phyloP scores from a whole-genome alignment of 192 early-diverging fungal species.

The Podochytrium sp. region DNA sequence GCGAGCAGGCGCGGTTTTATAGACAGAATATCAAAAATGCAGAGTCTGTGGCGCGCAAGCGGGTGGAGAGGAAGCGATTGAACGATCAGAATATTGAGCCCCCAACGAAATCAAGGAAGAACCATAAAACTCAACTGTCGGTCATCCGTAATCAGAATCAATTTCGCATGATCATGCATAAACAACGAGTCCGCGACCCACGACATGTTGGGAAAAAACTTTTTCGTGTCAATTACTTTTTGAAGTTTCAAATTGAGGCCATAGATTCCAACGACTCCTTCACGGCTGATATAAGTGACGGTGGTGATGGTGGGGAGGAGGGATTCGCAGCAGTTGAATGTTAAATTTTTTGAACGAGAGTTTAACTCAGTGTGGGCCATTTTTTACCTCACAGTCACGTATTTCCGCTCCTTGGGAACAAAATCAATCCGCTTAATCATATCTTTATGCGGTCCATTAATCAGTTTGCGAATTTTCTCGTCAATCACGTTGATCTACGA shows the following conservation, averaged over 20 bases:
- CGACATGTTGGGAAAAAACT: slow-evolving; percentile 44
- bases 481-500: slow-evolving; percentile 52
- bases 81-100: slow-evolving; percentile 13
- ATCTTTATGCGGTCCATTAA: slow-evolving; percentile 58
- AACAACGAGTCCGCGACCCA: slow-evolving; percentile 62
- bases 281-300: slow-evolving; percentile 44
- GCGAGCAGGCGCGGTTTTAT: slow-evolving; percentile 61
- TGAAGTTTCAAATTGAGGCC: slow-evolving; percentile 58
- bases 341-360: too few species aligned
- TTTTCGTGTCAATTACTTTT: slow-evolving; percentile 51
- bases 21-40: slow-evolving; percentile 64
- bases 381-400: slow-evolving; percentile 60
- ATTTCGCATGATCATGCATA: slow-evolving; percentile 57
- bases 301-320: too few species aligned
- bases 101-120: background rate
- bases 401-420: slow-evolving; percentile 64
- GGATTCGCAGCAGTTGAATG: too few species aligned
- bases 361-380: too few species aligned
- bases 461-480: slow-evolving; percentile 52
- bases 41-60: too few species aligned
- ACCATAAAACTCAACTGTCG: slow-evolving; percentile 54
- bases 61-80: too few species aligned
- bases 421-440: slow-evolving; percentile 63
- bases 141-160: slow-evolving; percentile 62
- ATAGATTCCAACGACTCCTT: slow-evolving; percentile 63